These are phyloP conservation scores for Penicillium angulare DNA, from an alignment of 495 filamentous ascomycete genomes.

Conservation along the genomic window DNA sequence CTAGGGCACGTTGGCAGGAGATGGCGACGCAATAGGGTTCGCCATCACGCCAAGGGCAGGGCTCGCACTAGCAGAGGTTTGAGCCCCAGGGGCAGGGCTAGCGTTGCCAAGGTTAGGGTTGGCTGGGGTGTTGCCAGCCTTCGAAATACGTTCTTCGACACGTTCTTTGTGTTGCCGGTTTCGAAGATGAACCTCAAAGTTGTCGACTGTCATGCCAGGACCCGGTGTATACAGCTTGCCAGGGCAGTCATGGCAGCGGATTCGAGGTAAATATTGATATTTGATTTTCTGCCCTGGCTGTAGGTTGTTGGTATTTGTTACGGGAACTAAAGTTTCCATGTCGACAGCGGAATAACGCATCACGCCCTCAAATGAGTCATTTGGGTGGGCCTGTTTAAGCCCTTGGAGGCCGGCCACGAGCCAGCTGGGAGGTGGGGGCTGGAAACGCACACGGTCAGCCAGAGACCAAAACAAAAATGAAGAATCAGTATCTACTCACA, in stretches of 20 bases:
- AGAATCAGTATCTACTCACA: conserved; percentile 49
- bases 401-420: conserved; percentile 62
- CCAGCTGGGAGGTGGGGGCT: conserved; percentile 83
- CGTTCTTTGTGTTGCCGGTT: conserved; percentile 74
- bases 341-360: conserved; percentile 86
- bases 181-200: conserved; percentile 87
- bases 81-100: conserved; percentile 20
- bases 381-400: conserved; percentile 63
- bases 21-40: no score
- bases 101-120: conserved; percentile 12
- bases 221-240: conserved; percentile 90
- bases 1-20: conserved; percentile 13
- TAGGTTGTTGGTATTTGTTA: conserved; percentile 47
- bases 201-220: conserved; percentile 77
- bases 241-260: conserved; percentile 86
- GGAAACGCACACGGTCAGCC: conserved; percentile 25
- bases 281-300: conserved; percentile 53
- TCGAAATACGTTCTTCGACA: conserved; percentile 57
- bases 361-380: conserved; percentile 76
- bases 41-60: conserved; percentile 19
- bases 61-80: conserved; percentile 15
- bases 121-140: conserved; percentile 9
- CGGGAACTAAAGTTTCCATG: conserved; percentile 56
- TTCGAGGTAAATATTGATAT: conserved; percentile 77
- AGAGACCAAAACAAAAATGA: conserved; percentile 8